Conservation (phyloP, 495 filamentous ascomycete genomes). For the Lasiosphaeria miniovina region DNA sequence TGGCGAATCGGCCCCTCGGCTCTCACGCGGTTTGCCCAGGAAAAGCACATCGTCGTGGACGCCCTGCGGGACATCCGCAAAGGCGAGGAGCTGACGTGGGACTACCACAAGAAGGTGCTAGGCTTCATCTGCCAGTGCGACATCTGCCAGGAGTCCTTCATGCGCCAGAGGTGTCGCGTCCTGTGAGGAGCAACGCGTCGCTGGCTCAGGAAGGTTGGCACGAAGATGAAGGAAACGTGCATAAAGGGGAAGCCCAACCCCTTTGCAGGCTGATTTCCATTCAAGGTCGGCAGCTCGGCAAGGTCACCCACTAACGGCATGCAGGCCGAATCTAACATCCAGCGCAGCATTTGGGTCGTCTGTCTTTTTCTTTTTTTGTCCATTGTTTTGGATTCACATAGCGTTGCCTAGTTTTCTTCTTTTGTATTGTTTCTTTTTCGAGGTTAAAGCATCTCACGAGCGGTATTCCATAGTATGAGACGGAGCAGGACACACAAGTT, state of each 20-base stretch:
- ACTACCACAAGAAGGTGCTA: slow-evolving; percentile 24
- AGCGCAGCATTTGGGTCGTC: too few relatives aligned
- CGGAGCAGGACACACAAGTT: not conserved
- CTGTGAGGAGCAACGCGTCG: slow-evolving; percentile 8
- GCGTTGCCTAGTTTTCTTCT: too few relatives aligned
- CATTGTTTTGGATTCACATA: too few relatives aligned
- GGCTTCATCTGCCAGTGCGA: slow-evolving; percentile 24
- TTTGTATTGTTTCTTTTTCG: too few relatives aligned
- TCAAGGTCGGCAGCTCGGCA: not conserved
- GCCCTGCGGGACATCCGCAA: slow-evolving; percentile 23
- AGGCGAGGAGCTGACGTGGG: slow-evolving; percentile 32
- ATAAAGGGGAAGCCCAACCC: not conserved
- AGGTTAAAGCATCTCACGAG: too few relatives aligned
- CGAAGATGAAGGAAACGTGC: not conserved
- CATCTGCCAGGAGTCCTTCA: slow-evolving; percentile 12
- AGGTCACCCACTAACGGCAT: too few relatives aligned
- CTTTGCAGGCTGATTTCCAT: too few relatives aligned
- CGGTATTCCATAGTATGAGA: too few relatives aligned
- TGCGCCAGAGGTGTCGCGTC: slow-evolving; percentile 11
- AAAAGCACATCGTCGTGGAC: slow-evolving; percentile 25
- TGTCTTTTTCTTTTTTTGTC: too few relatives aligned
- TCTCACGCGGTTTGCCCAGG: slow-evolving; percentile 18
- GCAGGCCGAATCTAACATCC: too few relatives aligned
- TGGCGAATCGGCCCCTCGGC: slow-evolving; percentile 23
- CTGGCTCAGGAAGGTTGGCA: not conserved